phyloP scores from a whole-genome alignment of 2,329 filamentous ascomycete species.

The Emmonsia crescens region DNA sequence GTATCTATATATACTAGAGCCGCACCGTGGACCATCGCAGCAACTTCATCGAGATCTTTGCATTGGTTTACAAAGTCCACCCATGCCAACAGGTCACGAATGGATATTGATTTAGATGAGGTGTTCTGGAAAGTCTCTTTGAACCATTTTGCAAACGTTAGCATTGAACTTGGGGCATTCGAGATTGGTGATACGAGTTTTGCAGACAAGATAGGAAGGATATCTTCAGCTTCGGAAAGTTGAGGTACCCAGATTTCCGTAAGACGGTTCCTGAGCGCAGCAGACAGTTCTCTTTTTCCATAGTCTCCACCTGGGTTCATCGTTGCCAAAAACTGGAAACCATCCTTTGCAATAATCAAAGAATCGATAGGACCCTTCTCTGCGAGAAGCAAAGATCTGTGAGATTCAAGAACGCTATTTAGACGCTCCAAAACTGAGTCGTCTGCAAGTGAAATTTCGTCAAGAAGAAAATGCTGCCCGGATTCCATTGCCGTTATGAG shows the following conservation, averaged over 20 bases:
- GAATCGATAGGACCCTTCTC: slow-evolving; percentile 86
- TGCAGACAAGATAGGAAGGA: slow-evolving; percentile 70
- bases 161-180: slow-evolving; percentile 55
- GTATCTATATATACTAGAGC: slow-evolving; percentile 94
- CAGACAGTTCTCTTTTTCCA: slow-evolving; percentile 93
- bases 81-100: slow-evolving; percentile 89
- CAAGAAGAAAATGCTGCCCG: slow-evolving; percentile 83
- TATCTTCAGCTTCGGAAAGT: slow-evolving; percentile 72
- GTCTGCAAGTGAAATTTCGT: slow-evolving; percentile 95
- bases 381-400: slow-evolving; percentile 74
- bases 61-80: slow-evolving; percentile 78
- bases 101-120: slow-evolving; percentile 67
- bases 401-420: slow-evolving; percentile 90
- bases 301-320: slow-evolving; percentile 99
- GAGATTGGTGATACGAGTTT: slow-evolving; percentile 54
- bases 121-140: slow-evolving; percentile 66
- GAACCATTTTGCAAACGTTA: slow-evolving; percentile 90
- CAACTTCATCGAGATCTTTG: slow-evolving; percentile 36
- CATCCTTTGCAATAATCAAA: slow-evolving; percentile 60
- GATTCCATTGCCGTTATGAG: slow-evolving; percentile 87
- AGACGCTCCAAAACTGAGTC: slow-evolving; percentile 93
- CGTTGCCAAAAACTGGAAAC: slow-evolving; percentile 93
- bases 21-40: slow-evolving; percentile 67
- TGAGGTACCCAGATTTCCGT: slow-evolving; percentile 98
- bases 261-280: slow-evolving; percentile 87